Evolutionary conservation across 2,329 filamentous ascomycete species (phyloP).

Genomic region (Alternaria metachromatica): DNA sequence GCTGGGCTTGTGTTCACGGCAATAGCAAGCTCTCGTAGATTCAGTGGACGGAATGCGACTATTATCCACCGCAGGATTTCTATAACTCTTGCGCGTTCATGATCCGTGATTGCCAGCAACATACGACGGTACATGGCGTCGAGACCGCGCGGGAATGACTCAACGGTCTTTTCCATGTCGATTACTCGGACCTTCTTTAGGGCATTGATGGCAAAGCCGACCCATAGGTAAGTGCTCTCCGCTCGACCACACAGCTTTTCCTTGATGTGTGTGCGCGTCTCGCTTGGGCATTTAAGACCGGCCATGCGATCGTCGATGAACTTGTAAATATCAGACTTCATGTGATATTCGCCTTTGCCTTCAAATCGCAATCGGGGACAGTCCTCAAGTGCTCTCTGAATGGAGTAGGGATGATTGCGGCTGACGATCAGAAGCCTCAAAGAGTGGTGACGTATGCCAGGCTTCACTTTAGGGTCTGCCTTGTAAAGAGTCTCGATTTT

Average conservation of each 20-base stretch:
- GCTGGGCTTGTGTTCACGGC: too few species aligned
- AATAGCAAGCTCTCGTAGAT: too few species aligned
- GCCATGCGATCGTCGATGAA: neutral
- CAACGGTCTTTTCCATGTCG: neutral
- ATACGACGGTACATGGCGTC: neutral
- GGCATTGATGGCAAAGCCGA: neutral
- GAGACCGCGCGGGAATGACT: neutral
- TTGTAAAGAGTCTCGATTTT: fast-evolving
- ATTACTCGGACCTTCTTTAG: neutral
- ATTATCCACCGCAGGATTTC: neutral
- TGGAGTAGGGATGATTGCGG: neutral
- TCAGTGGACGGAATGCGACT: too few species aligned
- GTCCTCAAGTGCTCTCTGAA: fast-evolving
- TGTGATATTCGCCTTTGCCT: too few species aligned
- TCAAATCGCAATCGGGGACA: neutral
- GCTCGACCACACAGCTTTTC: fast-evolving
- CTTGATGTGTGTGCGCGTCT: fast-evolving
- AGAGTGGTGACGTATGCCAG: too few species aligned
- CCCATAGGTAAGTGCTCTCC: neutral
- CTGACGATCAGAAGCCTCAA: neutral
- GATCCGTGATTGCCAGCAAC: neutral
- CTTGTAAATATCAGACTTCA: neutral
- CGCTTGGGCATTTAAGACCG: too few species aligned
- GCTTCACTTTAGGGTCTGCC: too few species aligned
- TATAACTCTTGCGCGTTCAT: neutral